Base-by-base conservation (phyloP, 2,329 filamentous ascomycete species). In the Aspergillus pseudoglaucus region DNA sequence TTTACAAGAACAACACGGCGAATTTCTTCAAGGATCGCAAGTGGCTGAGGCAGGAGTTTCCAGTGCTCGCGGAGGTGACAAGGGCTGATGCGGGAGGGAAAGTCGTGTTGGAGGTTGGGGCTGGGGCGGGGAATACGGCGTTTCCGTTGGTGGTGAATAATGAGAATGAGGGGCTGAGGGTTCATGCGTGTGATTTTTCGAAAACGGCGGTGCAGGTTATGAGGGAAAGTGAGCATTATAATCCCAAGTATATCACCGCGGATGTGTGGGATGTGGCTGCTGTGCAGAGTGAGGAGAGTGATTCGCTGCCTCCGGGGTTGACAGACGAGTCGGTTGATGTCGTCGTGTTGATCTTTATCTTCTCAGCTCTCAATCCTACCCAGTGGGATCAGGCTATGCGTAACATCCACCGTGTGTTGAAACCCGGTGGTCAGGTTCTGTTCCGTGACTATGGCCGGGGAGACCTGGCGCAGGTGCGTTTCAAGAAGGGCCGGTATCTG, bases 21-120 rank as follows among this genome's bases (percentile, higher is more conserved):
- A 97, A 97, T 64, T 98, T 98, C 72, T 98, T 98, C 82, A 98
- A 98, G 72, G 87, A 98, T 65, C 82, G 93, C 54, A 97, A 97
- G 67, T 98, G 93, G 93, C 75, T 98, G 27, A 85, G 87, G 55
- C 91, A 97, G 68, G 93, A 98, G 68, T 98, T 98, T 56, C 93
- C 93, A 0, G 74, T 97, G 3, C 74, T 98, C n/a, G 81, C 78
- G 20, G 79, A 87, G 49, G 78, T 95, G 44, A 91, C 87, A 10
- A 73, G 78, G 48, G 78, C 82, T 53, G 83, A 83, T 49, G 83
- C 85, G 2, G 88, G 87, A 3, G 78, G 79, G 20, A 77, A 83
- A 49, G 80, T 84, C 7, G 71, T 98, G 42, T 75, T 98, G 37
- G 93, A 98, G 67, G 88, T 97, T 53, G 93, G 93, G 47, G 93